phyloP scores from a whole-genome alignment of 73 alveolate species.

The Stentor coeruleus region DNA sequence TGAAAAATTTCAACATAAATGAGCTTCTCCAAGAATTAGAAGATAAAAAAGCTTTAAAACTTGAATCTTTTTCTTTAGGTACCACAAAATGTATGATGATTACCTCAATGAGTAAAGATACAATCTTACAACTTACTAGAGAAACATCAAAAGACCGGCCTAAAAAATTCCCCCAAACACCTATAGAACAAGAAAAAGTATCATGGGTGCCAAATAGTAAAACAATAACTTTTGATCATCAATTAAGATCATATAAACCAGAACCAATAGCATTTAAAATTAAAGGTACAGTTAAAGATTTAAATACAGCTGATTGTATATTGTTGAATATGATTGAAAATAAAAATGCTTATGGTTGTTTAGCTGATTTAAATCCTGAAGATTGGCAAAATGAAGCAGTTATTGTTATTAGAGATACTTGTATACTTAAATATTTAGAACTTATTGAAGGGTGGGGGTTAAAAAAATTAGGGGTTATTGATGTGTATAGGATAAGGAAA shows the following conservation, averaged over 20 bases:
- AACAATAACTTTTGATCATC: background rate
- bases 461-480: background rate
- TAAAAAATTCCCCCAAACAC: background rate
- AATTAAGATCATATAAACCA: background rate
- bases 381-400: constrained; percentile 1
- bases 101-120: background rate
- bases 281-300: background rate
- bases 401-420: background rate
- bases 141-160: constrained; percentile 24
- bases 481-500: background rate
- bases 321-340: background rate
- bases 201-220: constrained; percentile 2
- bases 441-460: background rate
- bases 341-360: too few relatives aligned
- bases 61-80: background rate
- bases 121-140: background rate
- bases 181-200: background rate
- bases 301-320: background rate
- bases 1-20: background rate
- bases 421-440: background rate
- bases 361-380: background rate
- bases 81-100: background rate
- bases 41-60: background rate
- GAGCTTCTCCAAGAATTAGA: constrained; percentile 4
- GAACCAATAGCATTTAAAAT: background rate